Conservation (phyloP, 306 rosid species). For the Dicorynia guianensis region DNA sequence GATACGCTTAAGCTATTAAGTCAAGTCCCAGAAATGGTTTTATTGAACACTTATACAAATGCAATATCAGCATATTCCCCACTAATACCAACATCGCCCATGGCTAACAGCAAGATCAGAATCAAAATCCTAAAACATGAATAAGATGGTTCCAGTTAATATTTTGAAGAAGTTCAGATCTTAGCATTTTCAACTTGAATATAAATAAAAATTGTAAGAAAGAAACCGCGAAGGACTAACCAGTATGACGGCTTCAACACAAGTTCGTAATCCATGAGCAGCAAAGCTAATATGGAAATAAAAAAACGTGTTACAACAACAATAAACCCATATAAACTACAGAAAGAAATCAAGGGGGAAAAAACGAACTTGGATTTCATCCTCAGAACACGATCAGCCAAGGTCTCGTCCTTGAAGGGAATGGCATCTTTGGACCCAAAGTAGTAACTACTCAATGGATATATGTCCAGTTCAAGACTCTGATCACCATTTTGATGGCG, state of each 20-base stretch:
- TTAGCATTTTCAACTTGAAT: not conserved
- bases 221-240: constrained; percentile 40
- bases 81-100: not conserved
- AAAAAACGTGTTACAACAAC: not conserved
- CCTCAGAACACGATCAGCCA: constrained; percentile 57
- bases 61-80: too few species aligned
- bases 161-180: not conserved
- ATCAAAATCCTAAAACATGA: not conserved
- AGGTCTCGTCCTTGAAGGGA: constrained; percentile 59
- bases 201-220: too few species aligned
- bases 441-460: constrained; percentile 77
- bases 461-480: constrained; percentile 53
- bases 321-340: constrained; percentile 2
- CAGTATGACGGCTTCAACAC: constrained; percentile 67
- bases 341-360: not conserved
- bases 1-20: not conserved
- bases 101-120: not conserved
- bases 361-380: constrained; percentile 55
- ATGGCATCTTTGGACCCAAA: constrained; percentile 72
- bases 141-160: not conserved
- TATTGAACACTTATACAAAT: too few species aligned
- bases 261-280: constrained; percentile 62
- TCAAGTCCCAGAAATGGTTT: too few species aligned
- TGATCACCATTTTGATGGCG: constrained; percentile 33
- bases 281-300: constrained; percentile 47